Percentiles rank a stretch among this genome's conserved stretches.
Evolutionary conservation across 1,284 basidiomycete species (phyloP).

Genomic region (Schizophyllum commune): DNA sequence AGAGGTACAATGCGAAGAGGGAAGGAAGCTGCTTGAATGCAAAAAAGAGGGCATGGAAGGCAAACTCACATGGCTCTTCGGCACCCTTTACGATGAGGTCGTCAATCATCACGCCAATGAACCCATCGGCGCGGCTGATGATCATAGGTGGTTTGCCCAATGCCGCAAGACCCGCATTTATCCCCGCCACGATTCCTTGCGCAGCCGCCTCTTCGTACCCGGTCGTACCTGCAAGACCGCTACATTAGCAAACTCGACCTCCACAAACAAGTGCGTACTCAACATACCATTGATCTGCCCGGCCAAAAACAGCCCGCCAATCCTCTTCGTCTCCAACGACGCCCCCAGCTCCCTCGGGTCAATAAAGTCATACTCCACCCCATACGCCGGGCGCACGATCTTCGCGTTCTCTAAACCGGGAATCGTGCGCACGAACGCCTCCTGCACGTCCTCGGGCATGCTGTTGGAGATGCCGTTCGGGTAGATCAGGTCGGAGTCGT

Average conservation of each 20-base stretch:
- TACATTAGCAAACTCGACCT: constrained; percentile 2
- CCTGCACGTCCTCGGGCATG: constrained; percentile 78
- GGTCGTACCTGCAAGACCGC: constrained; percentile 53
- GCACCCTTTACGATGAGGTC: constrained; percentile 83
- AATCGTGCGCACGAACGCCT: constrained; percentile 73
- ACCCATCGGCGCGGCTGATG: constrained; percentile 77
- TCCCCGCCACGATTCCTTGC: constrained; percentile 78
- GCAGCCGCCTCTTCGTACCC: constrained; percentile 91
- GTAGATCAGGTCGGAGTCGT: constrained; percentile 77
- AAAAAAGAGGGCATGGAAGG: too few relatives aligned
- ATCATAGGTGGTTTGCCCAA: constrained; percentile 47
- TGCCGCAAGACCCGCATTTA: constrained; percentile 77
- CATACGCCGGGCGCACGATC: constrained; percentile 81
- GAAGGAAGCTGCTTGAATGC: too few relatives aligned
- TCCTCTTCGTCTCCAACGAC: constrained; percentile 80
- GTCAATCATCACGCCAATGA: constrained; percentile 85
- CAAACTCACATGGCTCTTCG: constrained; percentile 79
- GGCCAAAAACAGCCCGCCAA: constrained; percentile 78
- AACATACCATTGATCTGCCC: constrained; percentile 91
- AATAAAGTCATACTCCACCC: constrained; percentile 90
- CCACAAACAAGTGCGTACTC: too few relatives aligned
- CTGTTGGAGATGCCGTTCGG: constrained; percentile 87
- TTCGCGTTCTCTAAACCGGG: constrained; percentile 78
- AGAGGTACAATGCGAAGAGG: not conserved
- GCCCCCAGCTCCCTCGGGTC: constrained; percentile 77